These are phyloP conservation scores for Aspergillus unguis DNA, from an alignment of 2,329 filamentous ascomycete genomes.

Conservation along the genomic window DNA sequence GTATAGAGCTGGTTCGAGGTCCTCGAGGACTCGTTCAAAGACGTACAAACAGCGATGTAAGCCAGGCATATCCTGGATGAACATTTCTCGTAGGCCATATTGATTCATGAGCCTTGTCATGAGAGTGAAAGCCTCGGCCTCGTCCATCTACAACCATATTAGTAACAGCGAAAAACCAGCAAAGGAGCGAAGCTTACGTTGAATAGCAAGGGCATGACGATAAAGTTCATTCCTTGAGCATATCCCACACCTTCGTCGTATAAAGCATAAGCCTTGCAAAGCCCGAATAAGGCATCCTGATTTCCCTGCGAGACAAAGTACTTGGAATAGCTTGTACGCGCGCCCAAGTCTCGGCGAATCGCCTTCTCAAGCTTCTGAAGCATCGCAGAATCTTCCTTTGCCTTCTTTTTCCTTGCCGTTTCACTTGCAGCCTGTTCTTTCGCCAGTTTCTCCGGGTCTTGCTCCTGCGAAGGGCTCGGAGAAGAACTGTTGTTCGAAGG, in stretches of 20 bases:
- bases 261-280: slow-evolving; percentile 96
- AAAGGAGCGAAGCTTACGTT: slow-evolving; percentile 59
- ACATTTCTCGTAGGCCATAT: slow-evolving; percentile 87
- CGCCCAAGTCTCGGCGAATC: slow-evolving; percentile 86
- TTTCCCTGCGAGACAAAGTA: slow-evolving; percentile 87
- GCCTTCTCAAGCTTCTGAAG: slow-evolving; percentile 83
- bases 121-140: slow-evolving; percentile 93
- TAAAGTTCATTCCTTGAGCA: slow-evolving; percentile 98
- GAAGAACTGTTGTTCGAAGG: slow-evolving; percentile 54
- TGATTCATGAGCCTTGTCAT: slow-evolving; percentile 95
- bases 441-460: slow-evolving; percentile 59
- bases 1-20: slow-evolving; percentile 88
- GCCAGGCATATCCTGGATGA: slow-evolving; percentile 93
- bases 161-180: neutral
- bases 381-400: slow-evolving; percentile 70
- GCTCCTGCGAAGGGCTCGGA: slow-evolving; percentile 58
- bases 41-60: slow-evolving; percentile 91
- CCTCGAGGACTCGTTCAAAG: slow-evolving; percentile 90
- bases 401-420: slow-evolving; percentile 70
- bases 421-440: slow-evolving; percentile 63
- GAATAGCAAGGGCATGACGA: slow-evolving; percentile 93
- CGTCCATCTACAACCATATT: slow-evolving; percentile 66
- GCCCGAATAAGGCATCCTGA: slow-evolving; percentile 88
- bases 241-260: slow-evolving; percentile 95
- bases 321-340: slow-evolving; percentile 93